phyloP scores from a whole-genome alignment of 2,329 filamentous ascomycete genomes.

The Cordyceps militaris region DNA sequence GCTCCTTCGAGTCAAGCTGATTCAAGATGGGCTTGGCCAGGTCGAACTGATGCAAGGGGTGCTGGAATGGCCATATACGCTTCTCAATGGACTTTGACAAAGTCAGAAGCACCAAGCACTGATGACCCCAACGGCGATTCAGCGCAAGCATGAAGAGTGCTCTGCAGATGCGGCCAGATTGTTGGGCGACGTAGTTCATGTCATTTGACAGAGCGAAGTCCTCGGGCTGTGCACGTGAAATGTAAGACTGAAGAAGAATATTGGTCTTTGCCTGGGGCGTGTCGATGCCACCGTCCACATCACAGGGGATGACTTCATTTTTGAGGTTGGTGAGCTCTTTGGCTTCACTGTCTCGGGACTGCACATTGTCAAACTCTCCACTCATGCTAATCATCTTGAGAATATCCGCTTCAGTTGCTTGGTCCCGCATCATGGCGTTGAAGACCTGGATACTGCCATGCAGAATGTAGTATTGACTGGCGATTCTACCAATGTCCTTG shows the following conservation, averaged over 20 bases:
- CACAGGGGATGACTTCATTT: conserved; percentile 65
- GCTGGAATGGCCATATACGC: conserved; percentile 88
- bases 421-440: conserved; percentile 86
- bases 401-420: conserved; percentile 83
- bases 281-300: conserved; percentile 66
- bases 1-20: conserved; percentile 75
- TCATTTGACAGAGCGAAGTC: conserved; percentile 93
- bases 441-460: conserved; percentile 94
- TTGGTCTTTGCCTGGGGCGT: conserved; percentile 87
- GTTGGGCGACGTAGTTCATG: conserved; percentile 90
- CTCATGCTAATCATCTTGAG: conserved; percentile 96
- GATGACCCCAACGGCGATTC: conserved; percentile 90
- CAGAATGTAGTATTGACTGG: conserved; percentile 93
- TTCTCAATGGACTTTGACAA: conserved; percentile 97
- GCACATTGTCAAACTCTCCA: conserved; percentile 95
- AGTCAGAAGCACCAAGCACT: conserved; percentile 84
- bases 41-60: conserved; percentile 93
- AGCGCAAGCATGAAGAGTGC: conserved; percentile 96
- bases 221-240: conserved; percentile 78
- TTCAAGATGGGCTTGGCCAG: conserved; percentile 75
- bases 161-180: conserved; percentile 87
- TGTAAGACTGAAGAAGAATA: conserved; percentile 88
- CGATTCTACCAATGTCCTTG: conserved; percentile 93
- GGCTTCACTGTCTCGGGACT: conserved; percentile 82
- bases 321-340: conserved; percentile 75